Conservation (phyloP, 2,329 filamentous ascomycete genomes). For the Aureobasidium mangrovei region DNA sequence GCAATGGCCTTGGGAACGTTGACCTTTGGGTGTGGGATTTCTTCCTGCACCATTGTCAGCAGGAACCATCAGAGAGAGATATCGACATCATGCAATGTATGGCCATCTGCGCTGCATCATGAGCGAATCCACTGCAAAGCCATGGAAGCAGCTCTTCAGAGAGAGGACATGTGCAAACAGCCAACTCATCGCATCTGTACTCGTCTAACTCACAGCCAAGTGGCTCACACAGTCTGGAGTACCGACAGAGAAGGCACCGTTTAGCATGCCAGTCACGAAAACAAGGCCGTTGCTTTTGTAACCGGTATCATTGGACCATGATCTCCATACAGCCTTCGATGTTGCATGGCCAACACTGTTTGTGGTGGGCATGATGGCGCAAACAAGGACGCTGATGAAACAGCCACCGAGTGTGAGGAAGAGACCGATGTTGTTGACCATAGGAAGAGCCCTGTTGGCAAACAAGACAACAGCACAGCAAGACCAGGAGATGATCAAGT, state of each 20-base stretch:
- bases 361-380: conserved; percentile 45
- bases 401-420: conserved; percentile 46
- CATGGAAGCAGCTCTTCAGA: too few relatives aligned
- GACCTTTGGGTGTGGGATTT: conserved; percentile 44
- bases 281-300: conserved; percentile 46
- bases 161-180: too few relatives aligned
- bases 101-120: too few relatives aligned
- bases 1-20: conserved; percentile 48
- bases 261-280: conserved; percentile 55
- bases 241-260: conserved; percentile 58
- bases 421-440: conserved; percentile 47
- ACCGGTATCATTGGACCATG: conserved; percentile 35
- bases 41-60: conserved; percentile 35
- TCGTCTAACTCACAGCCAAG: conserved; percentile 32
- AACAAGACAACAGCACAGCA: conserved; percentile 43
- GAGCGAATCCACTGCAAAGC: too few relatives aligned
- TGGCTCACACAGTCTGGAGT: conserved; percentile 56
- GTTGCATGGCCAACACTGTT: conserved; percentile 35
- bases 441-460: conserved; percentile 45
- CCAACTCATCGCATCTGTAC: too few relatives aligned
- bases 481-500: conserved; percentile 40
- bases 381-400: conserved; percentile 47
- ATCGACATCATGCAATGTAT: too few relatives aligned
- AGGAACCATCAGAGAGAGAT: too few relatives aligned
- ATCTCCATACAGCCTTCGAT: conserved; percentile 33